phyloP scores from a whole-genome alignment of 179 eudicot genomes.

The Beta macrorhiza region DNA sequence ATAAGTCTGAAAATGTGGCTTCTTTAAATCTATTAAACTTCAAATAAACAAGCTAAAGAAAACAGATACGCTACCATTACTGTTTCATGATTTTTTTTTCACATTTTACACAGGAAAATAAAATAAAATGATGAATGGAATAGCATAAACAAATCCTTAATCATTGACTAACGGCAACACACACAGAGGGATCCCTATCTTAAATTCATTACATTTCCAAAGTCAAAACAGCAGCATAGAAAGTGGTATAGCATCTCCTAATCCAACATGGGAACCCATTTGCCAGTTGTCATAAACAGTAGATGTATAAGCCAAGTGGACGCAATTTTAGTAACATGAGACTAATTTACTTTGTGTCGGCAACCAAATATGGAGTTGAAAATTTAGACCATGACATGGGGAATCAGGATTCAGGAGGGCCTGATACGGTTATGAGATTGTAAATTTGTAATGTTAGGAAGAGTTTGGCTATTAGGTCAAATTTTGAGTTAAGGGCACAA shows the following conservation, averaged over 20 bases:
- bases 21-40: too few species aligned
- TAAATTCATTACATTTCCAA: neutral
- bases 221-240: conserved; percentile 12
- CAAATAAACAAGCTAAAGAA: too few species aligned
- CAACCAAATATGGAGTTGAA: neutral
- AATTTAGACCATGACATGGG: neutral
- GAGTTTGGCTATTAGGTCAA: too few species aligned
- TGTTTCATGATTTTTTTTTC: too few species aligned
- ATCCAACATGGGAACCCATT: neutral
- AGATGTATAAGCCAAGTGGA: neutral
- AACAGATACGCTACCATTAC: too few species aligned
- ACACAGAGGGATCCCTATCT: neutral
- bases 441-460: too few species aligned
- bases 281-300: neutral
- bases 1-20: too few species aligned
- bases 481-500: too few species aligned
- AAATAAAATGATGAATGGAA: too few species aligned
- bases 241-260: neutral
- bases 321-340: neutral
- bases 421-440: too few species aligned
- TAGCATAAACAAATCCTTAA: neutral
- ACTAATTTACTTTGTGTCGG: conserved; percentile 3
- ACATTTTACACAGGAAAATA: too few species aligned
- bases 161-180: neutral
- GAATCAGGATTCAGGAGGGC: neutral